These are phyloP conservation scores for Syncephalastrum monosporum DNA, from an alignment of 371 early-diverging fungal genomes.

Conservation along the genomic window DNA sequence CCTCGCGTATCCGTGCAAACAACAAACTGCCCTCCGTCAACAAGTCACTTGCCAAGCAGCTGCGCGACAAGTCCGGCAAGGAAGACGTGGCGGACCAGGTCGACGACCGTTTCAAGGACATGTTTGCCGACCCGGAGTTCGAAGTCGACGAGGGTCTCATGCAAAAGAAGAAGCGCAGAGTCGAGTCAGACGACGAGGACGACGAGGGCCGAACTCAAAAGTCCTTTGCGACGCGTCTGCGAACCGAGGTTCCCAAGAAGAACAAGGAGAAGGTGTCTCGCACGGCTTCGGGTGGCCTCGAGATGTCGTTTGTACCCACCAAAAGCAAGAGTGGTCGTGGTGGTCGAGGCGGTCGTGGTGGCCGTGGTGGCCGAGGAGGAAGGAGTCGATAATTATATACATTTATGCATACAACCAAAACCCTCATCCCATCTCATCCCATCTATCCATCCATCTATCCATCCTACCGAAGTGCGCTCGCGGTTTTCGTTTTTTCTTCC, in stretches of 20 bases:
- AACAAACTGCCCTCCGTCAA: slow-evolving; percentile 92
- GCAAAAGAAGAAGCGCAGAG: slow-evolving; percentile 32
- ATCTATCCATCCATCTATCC: no score
- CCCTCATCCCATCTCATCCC: no score
- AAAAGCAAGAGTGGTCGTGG: slow-evolving; percentile 4
- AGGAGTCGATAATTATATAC: background rate
- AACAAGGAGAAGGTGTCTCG: slow-evolving; percentile 51
- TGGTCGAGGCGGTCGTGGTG: background rate
- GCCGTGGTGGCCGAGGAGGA: background rate
- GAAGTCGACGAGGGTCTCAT: slow-evolving; percentile 79
- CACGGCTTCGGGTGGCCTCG: slow-evolving; percentile 65
- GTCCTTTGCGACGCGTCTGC: slow-evolving; percentile 46
- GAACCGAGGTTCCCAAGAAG: slow-evolving; percentile 21
- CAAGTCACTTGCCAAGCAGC: slow-evolving; percentile 74
- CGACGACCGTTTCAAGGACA: slow-evolving; percentile 83
- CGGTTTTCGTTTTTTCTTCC: slow-evolving; percentile 5
- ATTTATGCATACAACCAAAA: no score
- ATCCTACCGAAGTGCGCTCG: background rate
- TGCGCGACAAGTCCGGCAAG: slow-evolving; percentile 51
- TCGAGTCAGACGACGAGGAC: slow-evolving; percentile 47
- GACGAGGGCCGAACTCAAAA: slow-evolving; percentile 26
- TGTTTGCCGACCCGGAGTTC: slow-evolving; percentile 93
- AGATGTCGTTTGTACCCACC: slow-evolving; percentile 59
- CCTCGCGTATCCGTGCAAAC: slow-evolving; percentile 86
- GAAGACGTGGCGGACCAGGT: slow-evolving; percentile 47